These are phyloP conservation scores for Pythium oligandrum DNA, from an alignment of 352 stramenopile genomes.

Conservation along the genomic window DNA sequence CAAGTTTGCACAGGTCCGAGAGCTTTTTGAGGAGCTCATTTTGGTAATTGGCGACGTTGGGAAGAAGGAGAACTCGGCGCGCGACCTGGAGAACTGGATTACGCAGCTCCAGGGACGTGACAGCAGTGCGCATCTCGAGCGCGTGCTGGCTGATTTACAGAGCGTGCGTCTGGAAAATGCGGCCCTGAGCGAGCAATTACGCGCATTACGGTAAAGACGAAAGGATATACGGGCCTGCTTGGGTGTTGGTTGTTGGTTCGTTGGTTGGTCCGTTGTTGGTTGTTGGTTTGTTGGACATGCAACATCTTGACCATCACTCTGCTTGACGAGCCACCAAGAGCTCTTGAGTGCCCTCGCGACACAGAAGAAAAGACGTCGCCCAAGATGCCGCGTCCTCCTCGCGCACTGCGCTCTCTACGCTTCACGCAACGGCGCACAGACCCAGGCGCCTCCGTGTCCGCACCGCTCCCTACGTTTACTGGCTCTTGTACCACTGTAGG, in stretches of 20 bases:
- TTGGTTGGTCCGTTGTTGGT: too few species aligned
- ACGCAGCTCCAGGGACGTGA: constrained; percentile 72
- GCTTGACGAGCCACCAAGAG: too few species aligned
- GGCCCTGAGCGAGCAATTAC: constrained; percentile 46
- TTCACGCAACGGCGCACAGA: too few species aligned
- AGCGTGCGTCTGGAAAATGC: constrained; percentile 67
- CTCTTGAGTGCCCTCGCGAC: neutral
- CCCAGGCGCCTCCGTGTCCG: too few species aligned
- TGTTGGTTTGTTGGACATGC: too few species aligned
- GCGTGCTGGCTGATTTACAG: constrained; percentile 67
- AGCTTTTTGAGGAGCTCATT: constrained; percentile 84
- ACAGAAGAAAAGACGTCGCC: neutral
- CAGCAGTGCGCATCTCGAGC: constrained; percentile 60
- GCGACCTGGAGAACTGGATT: constrained; percentile 84
- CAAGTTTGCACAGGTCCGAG: constrained; percentile 74
- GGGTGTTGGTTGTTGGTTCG: too few species aligned
- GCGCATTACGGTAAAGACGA: constrained; percentile 10
- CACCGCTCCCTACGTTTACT: too few species aligned
- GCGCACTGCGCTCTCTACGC: too few species aligned
- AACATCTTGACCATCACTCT: too few species aligned
- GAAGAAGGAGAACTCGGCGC: constrained; percentile 68
- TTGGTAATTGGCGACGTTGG: constrained; percentile 55
- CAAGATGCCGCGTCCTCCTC: too few species aligned
- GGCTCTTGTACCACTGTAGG: too few species aligned
- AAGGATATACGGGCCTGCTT: too few species aligned